Evolutionary conservation across 1,139 yeast species (phyloP), one percentile per base, ranked within the genome.

Genomic region (Petasospora fabianii): DNA sequence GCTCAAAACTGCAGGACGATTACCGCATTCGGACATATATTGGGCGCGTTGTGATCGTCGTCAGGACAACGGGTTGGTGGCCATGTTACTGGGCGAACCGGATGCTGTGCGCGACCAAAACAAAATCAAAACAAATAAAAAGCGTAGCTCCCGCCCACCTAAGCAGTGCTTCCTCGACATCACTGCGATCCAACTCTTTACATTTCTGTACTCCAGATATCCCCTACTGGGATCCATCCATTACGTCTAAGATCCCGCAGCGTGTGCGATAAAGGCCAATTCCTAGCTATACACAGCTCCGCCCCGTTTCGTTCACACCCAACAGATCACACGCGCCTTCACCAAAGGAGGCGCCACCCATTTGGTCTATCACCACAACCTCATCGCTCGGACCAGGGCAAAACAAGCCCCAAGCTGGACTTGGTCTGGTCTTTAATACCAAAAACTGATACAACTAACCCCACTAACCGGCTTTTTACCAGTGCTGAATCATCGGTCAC

Each of bases 61-160:
- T 24, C 30, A 11, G 15, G 18, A 24, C 24, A 28, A 34, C 32
- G 3, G 19, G 11, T 11, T 11, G 6, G 13, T 3, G 12, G 27
- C 27, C 34, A 15, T 19, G 39, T 39, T 39, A 37, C 43, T 33
- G 38, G 35, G 39, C 37, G 35, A 39, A 39, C 43, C 39, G 40
- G 36, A 35, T 34, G 20, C 34, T 30, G 35, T 24, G 35, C 35
- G 26, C 28, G 38, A 32, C 26, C 26, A 10, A n/a, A n/a, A 22
- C 26, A 38, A 38, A 36, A 40, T 34, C 43, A 40, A 40, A 40
- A 40, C 43, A 40, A 40, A 40, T 40, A 41, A 41, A 41, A 41
- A 27, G 39, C 32, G 32, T 10, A 32, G 39, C 27, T 17, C 14
- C 26, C 39, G 34, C 38, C 38, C 34, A 16, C 17, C 24, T 5